Conservation (phyloP, 495 filamentous ascomycete genomes). For the Neurospora sp. region DNA sequence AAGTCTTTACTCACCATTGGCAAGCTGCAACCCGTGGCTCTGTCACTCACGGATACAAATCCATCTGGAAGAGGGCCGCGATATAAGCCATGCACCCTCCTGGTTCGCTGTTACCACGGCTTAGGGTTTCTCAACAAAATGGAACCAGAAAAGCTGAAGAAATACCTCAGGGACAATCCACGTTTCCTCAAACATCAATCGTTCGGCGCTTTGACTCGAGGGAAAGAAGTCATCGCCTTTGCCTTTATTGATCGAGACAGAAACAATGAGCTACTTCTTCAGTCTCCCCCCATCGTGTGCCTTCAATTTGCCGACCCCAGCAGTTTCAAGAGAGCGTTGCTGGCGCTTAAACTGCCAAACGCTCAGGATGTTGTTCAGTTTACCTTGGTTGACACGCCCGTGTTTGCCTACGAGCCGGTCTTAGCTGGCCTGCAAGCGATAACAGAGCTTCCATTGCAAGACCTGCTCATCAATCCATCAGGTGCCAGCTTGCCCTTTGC, state of each 20-base stretch:
- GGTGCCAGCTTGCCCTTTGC: not conserved
- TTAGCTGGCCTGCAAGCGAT: conserved; percentile 49
- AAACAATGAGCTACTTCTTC: conserved; percentile 26
- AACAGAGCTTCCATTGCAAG: conserved; percentile 39
- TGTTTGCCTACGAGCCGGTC: conserved; percentile 67
- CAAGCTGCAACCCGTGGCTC: conserved; percentile 10
- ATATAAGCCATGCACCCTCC: conserved; percentile 33
- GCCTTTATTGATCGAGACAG: conserved; percentile 46
- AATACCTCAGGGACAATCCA: conserved; percentile 36
- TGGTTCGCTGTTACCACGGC: conserved; percentile 33
- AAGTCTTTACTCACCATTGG: not conserved
- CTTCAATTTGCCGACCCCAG: conserved; percentile 41
- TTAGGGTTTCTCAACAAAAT: conserved; percentile 31
- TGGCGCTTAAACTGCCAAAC: conserved; percentile 36
- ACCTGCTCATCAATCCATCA: conserved; percentile 36
- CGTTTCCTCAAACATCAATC: conserved; percentile 48
- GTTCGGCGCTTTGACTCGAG: conserved; percentile 48
- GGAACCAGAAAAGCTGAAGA: conserved; percentile 26
- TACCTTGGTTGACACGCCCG: conserved; percentile 50
- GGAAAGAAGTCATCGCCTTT: conserved; percentile 49
- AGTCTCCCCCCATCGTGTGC: conserved; percentile 37
- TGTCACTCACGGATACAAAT: not conserved
- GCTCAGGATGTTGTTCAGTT: conserved; percentile 29
- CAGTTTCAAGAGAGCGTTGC: conserved; percentile 18
- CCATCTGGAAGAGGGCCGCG: conserved; percentile 4